phyloP scores from a whole-genome alignment of 2,329 filamentous ascomycete genomes.

The Cordyceps militaris region DNA sequence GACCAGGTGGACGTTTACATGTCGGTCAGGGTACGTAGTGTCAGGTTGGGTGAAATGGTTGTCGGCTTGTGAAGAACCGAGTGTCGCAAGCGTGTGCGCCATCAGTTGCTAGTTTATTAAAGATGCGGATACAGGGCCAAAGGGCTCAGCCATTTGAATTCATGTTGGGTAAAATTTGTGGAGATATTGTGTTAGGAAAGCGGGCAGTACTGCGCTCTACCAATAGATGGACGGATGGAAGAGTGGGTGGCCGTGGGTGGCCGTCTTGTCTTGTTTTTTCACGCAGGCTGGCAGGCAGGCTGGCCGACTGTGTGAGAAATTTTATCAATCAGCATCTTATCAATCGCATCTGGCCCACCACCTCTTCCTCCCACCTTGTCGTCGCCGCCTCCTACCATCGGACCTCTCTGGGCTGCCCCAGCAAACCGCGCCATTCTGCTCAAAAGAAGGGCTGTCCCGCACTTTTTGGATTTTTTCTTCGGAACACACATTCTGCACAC shows the following conservation, averaged over 20 bases:
- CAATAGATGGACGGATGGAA: neutral
- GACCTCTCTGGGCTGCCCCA: constrained; percentile 8
- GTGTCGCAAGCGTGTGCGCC: neutral
- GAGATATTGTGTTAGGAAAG: neutral
- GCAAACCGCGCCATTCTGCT: constrained; percentile 1
- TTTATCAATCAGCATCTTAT: constrained; percentile 26
- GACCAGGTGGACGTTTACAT: neutral
- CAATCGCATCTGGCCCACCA: constrained; percentile 37
- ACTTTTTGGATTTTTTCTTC: constrained; percentile 9
- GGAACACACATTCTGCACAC: constrained; percentile 5
- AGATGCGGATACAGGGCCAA: neutral
- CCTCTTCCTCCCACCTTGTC: neutral
- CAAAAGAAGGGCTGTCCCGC: constrained; percentile 11
- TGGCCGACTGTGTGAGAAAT: constrained; percentile 9
- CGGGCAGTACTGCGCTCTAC: neutral
- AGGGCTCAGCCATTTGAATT: neutral
- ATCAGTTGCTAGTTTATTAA: neutral
- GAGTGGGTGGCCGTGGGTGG: neutral
- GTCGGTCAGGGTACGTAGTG: neutral
- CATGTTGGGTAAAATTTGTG: constrained; percentile 10
- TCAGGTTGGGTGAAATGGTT: neutral
- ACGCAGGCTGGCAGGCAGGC: no score
- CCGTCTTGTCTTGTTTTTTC: neutral
- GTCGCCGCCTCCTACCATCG: constrained; percentile 12
- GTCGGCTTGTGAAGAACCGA: constrained; percentile 3